Base-by-base conservation (phyloP, 2,329 filamentous ascomycete genomes). In the Neonectria coccinea region DNA sequence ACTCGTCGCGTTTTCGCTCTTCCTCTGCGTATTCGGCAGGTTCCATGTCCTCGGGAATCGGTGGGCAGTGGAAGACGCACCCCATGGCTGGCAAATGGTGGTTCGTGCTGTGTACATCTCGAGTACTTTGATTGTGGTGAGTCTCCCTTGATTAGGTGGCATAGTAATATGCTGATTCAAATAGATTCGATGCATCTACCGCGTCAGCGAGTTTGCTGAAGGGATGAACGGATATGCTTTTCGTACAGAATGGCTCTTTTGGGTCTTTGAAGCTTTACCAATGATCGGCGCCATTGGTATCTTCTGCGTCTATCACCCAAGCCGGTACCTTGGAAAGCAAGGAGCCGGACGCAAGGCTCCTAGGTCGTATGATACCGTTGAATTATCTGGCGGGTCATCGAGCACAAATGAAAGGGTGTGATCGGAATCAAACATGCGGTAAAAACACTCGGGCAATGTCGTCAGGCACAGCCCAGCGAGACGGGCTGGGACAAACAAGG, bases 191-290 rank as follows among this genome's bases (percentile, higher is more conserved):
- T 85, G 82, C n/a, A 78, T 86, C 29, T 87, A 84, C 64, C 81
- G 84, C n/a, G 80, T 84, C 4, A 78, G 84, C 52, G 84, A 87
- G 67, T 86, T 86, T 64, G 80, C 82, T 0, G 78, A 85, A 39
- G 85, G 84, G 0, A 82, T 82, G n/a, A 74, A 84, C 7, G 79
- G 81, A 16, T 87, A 87, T 67, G 75, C 82, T 1, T 84, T 85
- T 68, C 77, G 71, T 4, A 80, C 84, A 22, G 84, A 87, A 66
- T 86, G 85, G 81, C 81, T 83, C 29, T 83, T 87, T 60, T 87
- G 83, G 78, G 78, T 80, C 2, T 82, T 87, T 14, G 85, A 87
- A 64, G 79, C 81, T 0, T 63, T 84, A 7, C 84, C 84, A 0
- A 84, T 85, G 76, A 64, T 82, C 3, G 71, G 79, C 0, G 84